Evolutionary conservation across 2,329 filamentous ascomycete genomes (phyloP), one percentile per base, ranked within the genome.

Genomic region (Intubia oerlemansii): DNA sequence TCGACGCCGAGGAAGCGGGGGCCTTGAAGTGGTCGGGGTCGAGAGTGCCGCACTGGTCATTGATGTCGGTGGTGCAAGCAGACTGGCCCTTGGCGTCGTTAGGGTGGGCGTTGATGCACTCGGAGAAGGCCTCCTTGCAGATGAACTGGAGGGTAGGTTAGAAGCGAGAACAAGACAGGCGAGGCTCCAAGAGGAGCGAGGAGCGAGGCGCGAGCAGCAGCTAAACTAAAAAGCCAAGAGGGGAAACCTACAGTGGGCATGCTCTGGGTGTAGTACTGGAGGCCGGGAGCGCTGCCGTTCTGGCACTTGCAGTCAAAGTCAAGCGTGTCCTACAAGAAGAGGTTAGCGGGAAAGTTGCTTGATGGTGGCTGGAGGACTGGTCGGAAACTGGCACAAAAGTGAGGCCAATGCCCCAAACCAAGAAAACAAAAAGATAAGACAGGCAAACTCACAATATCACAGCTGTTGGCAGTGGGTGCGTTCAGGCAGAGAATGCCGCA

Each of bases 231-330:
- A 5, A 13, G 10, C 7, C 17, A 13, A 21, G 6, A 15, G 8
- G 10, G 14, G 17, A 10, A 20, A 39, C 48, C 37, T 40, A 52
- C 48, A 32, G 49, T 53, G 27, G 56, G 54, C 38, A 68, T 47
- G 3, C 61, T 63, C 49, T 65, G 54, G 27, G 36, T 39, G 48
- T 63, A 68, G 44, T 58, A 54, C 44, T 63, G 48, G 25, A 68
- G 53, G 33, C 56, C 58, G 10, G 62, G 61, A 6, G 51, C 48
- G 26, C 52, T 54, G 40, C 44, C 48, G 45, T 66, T 62, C 19
- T 42, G 30, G 51, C 63, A 67, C 11, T 45, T 51, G 46, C 63
- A 68, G 11, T 42, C 38, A 47, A 53, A 67, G 30, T 46, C 38
- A 24, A 67, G 51, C 24, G 50, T 50, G 23, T 31, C 30, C 55